Evolutionary conservation across 345 rosid genomes (phyloP).

Genomic region (Camelina hispida): DNA sequence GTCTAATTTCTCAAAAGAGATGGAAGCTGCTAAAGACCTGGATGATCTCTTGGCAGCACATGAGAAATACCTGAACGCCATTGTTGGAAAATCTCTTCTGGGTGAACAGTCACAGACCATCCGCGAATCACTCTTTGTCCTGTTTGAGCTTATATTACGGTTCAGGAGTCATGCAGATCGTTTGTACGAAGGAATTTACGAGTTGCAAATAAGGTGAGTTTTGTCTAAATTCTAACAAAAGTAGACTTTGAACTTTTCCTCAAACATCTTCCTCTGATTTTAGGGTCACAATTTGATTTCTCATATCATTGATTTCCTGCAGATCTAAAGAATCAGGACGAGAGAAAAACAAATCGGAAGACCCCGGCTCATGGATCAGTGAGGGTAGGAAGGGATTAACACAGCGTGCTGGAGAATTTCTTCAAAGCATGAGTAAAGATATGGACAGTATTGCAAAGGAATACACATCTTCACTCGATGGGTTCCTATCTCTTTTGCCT

Average conservation of each 20-base stretch:
- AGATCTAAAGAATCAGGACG: constrained; percentile 66
- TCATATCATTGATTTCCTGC: constrained; percentile 4
- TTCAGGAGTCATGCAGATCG: constrained; percentile 93
- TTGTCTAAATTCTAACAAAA: constrained; percentile 20
- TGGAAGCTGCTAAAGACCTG: constrained; percentile 93
- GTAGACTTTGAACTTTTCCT: neutral
- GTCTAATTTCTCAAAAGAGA: constrained; percentile 86
- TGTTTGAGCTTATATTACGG: constrained; percentile 86
- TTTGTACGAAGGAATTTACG: constrained; percentile 84
- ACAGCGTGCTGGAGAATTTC: constrained; percentile 91
- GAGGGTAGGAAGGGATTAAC: constrained; percentile 90
- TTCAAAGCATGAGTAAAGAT: constrained; percentile 77
- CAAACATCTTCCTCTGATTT: neutral
- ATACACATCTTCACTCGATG: constrained; percentile 72
- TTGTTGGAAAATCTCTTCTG: constrained; percentile 86
- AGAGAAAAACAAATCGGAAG: constrained; percentile 58
- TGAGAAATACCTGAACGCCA: constrained; percentile 85
- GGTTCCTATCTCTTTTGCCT: constrained; percentile 84
- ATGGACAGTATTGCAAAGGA: constrained; percentile 75
- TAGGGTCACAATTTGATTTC: constrained; percentile 14
- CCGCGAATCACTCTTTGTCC: constrained; percentile 71
- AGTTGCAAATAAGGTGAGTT: constrained; percentile 81
- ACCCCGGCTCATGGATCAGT: constrained; percentile 66
- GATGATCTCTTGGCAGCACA: constrained; percentile 97
- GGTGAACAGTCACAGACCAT: constrained; percentile 90